phyloP scores from a whole-genome alignment of 2,329 filamentous ascomycete species.

The Xylariaceae sp. region DNA sequence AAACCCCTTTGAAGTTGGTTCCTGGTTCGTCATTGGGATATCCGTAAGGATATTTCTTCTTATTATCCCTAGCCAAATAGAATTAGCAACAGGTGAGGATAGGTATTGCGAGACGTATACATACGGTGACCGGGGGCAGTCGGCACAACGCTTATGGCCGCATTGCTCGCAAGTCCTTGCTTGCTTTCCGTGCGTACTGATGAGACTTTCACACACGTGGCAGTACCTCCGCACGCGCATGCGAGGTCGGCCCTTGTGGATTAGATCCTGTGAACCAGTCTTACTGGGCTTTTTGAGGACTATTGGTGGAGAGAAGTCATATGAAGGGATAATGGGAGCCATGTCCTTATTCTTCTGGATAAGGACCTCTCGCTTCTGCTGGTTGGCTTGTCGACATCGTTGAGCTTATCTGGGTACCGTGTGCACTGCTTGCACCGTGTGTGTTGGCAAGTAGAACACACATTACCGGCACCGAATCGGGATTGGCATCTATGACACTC shows the following conservation, averaged over 20 bases:
- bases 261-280: constrained; percentile 66
- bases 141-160: constrained; percentile 71
- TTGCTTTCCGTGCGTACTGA: constrained; percentile 53
- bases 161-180: constrained; percentile 61
- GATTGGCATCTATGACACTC: constrained; percentile 79
- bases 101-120: constrained; percentile 35
- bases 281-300: constrained; percentile 63
- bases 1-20: constrained; percentile 48
- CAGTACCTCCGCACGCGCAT: constrained; percentile 75
- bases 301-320: constrained; percentile 48
- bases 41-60: constrained; percentile 65
- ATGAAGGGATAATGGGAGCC: constrained; percentile 51
- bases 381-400: constrained; percentile 51
- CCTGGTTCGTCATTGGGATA: constrained; percentile 66
- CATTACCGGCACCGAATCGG: constrained; percentile 68
- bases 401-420: constrained; percentile 67
- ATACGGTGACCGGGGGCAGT: constrained; percentile 78
- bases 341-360: constrained; percentile 58
- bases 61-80: constrained; percentile 53
- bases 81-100: constrained; percentile 11
- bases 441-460: constrained; percentile 77
- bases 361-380: constrained; percentile 48
- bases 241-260: constrained; percentile 63
- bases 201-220: constrained; percentile 68
- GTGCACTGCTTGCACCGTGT: constrained; percentile 77